Conservation (phyloP, 768 basidiomycete species). For the Phylloporus sp. region DNA sequence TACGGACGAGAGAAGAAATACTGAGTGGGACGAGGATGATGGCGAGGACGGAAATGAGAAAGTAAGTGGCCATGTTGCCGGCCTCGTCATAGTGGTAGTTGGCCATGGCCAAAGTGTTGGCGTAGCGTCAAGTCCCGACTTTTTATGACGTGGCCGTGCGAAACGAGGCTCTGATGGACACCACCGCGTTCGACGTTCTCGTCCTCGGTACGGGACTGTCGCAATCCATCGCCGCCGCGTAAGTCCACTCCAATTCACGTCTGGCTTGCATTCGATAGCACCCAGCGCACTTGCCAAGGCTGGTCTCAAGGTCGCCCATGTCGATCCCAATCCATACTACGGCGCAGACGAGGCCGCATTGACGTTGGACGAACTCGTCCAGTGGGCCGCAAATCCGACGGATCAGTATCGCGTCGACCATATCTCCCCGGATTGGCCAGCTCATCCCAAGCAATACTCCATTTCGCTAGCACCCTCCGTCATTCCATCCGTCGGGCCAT, state of each 20-base stretch:
- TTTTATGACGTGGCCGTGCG: conserved; percentile 20
- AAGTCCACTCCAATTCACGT: conserved; percentile 32
- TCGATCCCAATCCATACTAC: conserved; percentile 83
- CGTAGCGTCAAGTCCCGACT: too few species aligned
- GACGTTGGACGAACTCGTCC: conserved; percentile 70
- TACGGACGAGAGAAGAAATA: conserved; percentile 39
- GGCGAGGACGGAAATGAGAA: conserved; percentile 83
- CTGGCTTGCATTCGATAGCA: conserved; percentile 1
- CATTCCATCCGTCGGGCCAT: conserved; percentile 71
- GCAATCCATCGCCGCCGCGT: conserved; percentile 88
- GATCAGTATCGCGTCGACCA: conserved; percentile 32
- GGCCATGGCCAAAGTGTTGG: too few species aligned
- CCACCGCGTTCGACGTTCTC: conserved; percentile 70
- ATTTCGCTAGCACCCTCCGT: conserved; percentile 81
- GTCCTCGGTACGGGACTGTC: conserved; percentile 76
- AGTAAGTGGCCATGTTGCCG: conserved; percentile 85
- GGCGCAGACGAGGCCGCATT: conserved; percentile 79
- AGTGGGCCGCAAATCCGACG: conserved; percentile 49
- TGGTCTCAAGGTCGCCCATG: conserved; percentile 81
- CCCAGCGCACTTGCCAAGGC: conserved; percentile 82
- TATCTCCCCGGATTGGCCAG: conserved; percentile 39
- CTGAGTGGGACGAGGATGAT: conserved; percentile 80
- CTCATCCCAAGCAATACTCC: conserved; percentile 71
- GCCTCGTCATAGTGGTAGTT: conserved; percentile 83
- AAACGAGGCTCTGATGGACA: too few species aligned